These are phyloP conservation scores for Fusarium nodosum DNA, from an alignment of 2,329 filamentous ascomycete genomes.

Conservation along the genomic window DNA sequence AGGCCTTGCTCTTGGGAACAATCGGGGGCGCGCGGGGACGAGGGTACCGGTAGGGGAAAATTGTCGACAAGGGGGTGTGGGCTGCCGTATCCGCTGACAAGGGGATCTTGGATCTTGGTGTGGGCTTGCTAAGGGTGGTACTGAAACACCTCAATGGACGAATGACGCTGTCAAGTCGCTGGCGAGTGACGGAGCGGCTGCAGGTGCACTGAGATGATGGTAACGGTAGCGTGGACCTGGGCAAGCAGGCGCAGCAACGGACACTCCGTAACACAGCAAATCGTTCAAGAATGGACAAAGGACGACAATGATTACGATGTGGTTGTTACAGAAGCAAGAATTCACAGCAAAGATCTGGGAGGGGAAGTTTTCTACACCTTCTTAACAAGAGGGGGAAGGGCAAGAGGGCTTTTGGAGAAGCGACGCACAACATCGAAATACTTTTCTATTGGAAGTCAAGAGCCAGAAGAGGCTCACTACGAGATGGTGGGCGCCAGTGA, in stretches of 20 bases:
- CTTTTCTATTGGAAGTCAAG: constrained; percentile 40
- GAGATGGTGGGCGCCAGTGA: constrained; percentile 37
- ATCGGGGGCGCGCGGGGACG: constrained; percentile 51
- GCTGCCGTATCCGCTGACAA: constrained; percentile 51
- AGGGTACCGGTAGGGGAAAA: constrained; percentile 54
- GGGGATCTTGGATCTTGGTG: constrained; percentile 52
- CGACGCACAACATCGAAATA: constrained; percentile 47
- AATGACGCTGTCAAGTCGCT: constrained; percentile 48
- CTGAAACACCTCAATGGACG: constrained; percentile 51
- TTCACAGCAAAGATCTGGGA: constrained; percentile 27
- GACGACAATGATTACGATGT: constrained; percentile 19
- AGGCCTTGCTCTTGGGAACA: constrained; percentile 52
- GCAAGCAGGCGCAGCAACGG: constrained; percentile 46
- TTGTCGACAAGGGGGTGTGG: constrained; percentile 51
- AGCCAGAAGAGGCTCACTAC: constrained; percentile 37
- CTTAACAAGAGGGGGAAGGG: constrained; percentile 37
- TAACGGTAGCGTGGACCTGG: constrained; percentile 46
- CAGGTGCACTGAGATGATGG: constrained; percentile 49
- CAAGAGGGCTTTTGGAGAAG: constrained; percentile 43
- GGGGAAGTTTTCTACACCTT: constrained; percentile 25
- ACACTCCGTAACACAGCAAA: constrained; percentile 45
- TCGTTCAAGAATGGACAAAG: constrained; percentile 40
- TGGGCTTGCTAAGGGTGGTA: constrained; percentile 49
- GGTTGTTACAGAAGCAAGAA: constrained; percentile 23
- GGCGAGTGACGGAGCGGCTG: constrained; percentile 48